Percentiles rank a stretch among this genome's conserved stretches.
Evolutionary conservation across 2,329 filamentous ascomycete genomes (phyloP).

Genomic region (Pyrenophora teres): DNA sequence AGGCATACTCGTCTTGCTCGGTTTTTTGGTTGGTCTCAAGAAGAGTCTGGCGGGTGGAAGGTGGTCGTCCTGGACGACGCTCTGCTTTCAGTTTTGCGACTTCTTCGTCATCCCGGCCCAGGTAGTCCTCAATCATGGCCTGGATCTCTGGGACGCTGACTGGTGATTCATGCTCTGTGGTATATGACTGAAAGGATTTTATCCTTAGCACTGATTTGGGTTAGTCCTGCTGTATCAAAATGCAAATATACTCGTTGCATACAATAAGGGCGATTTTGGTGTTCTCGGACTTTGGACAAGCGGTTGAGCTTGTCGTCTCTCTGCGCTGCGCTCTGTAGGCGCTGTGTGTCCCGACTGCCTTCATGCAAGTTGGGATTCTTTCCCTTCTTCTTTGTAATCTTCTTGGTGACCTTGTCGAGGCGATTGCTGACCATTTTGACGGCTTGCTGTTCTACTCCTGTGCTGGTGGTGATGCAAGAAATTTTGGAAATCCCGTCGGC

Average conservation of each 20-base stretch:
- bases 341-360: constrained; percentile 83
- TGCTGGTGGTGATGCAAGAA: constrained; percentile 20
- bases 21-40: constrained; percentile 71
- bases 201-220: constrained; percentile 64
- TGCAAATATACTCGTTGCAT: constrained; percentile 29
- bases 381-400: constrained; percentile 85
- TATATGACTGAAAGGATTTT: constrained; percentile 71
- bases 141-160: constrained; percentile 62
- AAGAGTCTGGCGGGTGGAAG: constrained; percentile 76
- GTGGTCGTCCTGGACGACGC: constrained; percentile 77
- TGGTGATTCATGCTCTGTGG: constrained; percentile 57
- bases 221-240: constrained; percentile 1
- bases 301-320: constrained; percentile 83
- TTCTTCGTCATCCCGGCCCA: constrained; percentile 72
- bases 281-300: constrained; percentile 70
- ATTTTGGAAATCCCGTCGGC: constrained; percentile 33
- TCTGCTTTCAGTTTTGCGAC: constrained; percentile 67
- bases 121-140: constrained; percentile 50
- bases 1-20: constrained; percentile 79
- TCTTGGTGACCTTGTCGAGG: constrained; percentile 82
- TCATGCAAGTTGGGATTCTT: constrained; percentile 78
- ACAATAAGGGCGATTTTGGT: constrained; percentile 76
- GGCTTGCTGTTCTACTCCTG: constrained; percentile 5
- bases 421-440: constrained; percentile 56
- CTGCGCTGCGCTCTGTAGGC: constrained; percentile 76